Evolutionary conservation across 352 stramenopile species (phyloP), one percentile per base, ranked within the genome.

Genomic region (Pythium biforme): DNA sequence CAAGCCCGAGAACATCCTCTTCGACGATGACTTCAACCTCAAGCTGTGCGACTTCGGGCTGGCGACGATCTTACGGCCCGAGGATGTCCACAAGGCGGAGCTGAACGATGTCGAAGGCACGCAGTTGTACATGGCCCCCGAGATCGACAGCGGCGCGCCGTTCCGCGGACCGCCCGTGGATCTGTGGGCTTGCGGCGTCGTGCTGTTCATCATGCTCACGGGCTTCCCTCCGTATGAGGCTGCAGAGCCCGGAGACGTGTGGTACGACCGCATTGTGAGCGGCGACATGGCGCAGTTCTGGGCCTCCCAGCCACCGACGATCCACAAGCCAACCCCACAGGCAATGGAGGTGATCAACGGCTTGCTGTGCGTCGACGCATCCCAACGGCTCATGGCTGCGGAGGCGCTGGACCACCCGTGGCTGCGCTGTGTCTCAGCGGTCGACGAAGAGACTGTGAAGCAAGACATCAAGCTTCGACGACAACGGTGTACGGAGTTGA

Each of bases 41-140:
- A 98, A 98, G 64, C 68, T 98, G 10, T 94, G 86, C 20, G 94
- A 98, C 66, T 98, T 98, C 81, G 94, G 94, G 11, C 73, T 98
- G 0, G 92, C 90, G 12, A 90, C 94, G 40, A 88, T 84, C 55
- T 27, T 67, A 4, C 19, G 33, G 31, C 23, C 34, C 15, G 33
- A 20, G 7, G 19, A 66, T 11, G 75, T 64, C 51, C 55, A 50
- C 7, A 70, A 77, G 46, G 43, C 74, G 0, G 55, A 72, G 49
- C 64, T 77, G 20, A 58, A 55, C 40, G 79, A 92, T 29, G 74
- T 91, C 37, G 92, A 86, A 60, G 90, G 90, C 27, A 96, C 87
- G 19, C 69, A 71, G 19, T 70, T 92, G 56, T 97, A 97, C 72
- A 96, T 96, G 84, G 89, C 88, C 3, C 89, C 88, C 1, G 89